These are phyloP conservation scores for Apiospora rasikravindrae DNA, from an alignment of 2,329 filamentous ascomycete genomes.

Conservation along the genomic window DNA sequence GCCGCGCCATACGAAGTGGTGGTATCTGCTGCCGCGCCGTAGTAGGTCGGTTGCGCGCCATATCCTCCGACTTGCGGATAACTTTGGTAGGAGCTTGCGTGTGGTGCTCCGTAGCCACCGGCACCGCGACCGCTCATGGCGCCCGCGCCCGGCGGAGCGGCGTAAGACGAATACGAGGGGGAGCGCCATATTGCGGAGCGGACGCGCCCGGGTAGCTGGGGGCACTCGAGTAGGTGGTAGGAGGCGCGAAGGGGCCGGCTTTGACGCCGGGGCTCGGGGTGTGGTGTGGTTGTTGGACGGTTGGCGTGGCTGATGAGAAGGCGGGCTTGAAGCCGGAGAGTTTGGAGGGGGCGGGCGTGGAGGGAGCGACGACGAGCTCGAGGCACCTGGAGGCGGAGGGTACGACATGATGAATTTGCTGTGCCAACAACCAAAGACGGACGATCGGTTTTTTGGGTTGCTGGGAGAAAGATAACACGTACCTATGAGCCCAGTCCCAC, in stretches of 20 bases:
- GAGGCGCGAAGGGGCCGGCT: slow-evolving; percentile 41
- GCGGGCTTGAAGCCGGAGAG: slow-evolving; percentile 55
- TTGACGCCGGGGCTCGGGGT: slow-evolving; percentile 38
- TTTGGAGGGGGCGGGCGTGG: slow-evolving; percentile 72
- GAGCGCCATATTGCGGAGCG: slow-evolving; percentile 49
- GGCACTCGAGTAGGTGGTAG: slow-evolving; percentile 34
- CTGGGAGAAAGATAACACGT: slow-evolving; percentile 46
- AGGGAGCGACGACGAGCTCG: slow-evolving; percentile 71
- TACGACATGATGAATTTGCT: slow-evolving; percentile 79
- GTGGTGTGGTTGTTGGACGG: slow-evolving; percentile 21
- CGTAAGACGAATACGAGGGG: slow-evolving; percentile 44
- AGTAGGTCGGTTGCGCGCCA: slow-evolving; percentile 28
- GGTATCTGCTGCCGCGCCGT: slow-evolving; percentile 44
- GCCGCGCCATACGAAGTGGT: slow-evolving; percentile 54
- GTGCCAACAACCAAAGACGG: slow-evolving; percentile 38
- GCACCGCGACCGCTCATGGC: slow-evolving; percentile 25
- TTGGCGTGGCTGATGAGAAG: slow-evolving; percentile 48
- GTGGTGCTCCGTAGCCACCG: slow-evolving; percentile 28
- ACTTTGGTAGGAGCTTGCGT: slow-evolving; percentile 36
- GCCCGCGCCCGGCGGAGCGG: slow-evolving; percentile 30
- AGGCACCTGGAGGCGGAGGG: slow-evolving; percentile 81
- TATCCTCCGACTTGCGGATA: slow-evolving; percentile 36
- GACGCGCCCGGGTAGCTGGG: slow-evolving; percentile 44
- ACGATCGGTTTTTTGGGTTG: slow-evolving; percentile 28
- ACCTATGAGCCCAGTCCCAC: slow-evolving; percentile 52